Percentiles rank a stretch among this genome's conserved stretches.
Conservation (phyloP, 1,284 basidiomycete species). For the Fomitopsis schrenkii region DNA sequence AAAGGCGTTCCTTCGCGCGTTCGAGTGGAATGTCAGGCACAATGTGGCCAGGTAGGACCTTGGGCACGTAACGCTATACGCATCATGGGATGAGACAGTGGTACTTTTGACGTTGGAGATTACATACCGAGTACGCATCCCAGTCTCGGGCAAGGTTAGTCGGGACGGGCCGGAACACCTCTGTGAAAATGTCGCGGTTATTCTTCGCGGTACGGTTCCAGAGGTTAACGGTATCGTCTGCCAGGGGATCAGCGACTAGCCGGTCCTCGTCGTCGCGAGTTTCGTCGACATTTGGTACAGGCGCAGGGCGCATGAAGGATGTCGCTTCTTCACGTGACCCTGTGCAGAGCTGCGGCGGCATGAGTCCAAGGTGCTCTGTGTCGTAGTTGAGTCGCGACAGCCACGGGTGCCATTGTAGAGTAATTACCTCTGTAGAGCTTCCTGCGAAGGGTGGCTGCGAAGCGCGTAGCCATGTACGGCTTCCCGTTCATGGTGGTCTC, state of each 20-base stretch:
- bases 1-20: slow-evolving; percentile 72
- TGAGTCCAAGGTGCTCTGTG: slow-evolving; percentile 86
- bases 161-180: slow-evolving; percentile 81
- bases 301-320: slow-evolving; percentile 78
- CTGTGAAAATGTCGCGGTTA: slow-evolving; percentile 80
- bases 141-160: slow-evolving; percentile 76
- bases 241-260: slow-evolving; percentile 78
- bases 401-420: not conserved
- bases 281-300: slow-evolving; percentile 66
- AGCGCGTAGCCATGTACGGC: slow-evolving; percentile 63
- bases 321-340: slow-evolving; percentile 38
- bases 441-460: slow-evolving; percentile 75
- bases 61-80: slow-evolving; percentile 61
- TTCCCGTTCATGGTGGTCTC: slow-evolving; percentile 77
- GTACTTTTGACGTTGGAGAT: slow-evolving; percentile 1
- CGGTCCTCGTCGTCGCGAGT: slow-evolving; percentile 54
- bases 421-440: slow-evolving; percentile 61
- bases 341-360: slow-evolving; percentile 53
- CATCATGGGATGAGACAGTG: slow-evolving; percentile 4
- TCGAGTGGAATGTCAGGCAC: slow-evolving; percentile 59
- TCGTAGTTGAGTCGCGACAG: not conserved
- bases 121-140: slow-evolving; percentile 67
- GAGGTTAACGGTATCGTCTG: slow-evolving; percentile 53
- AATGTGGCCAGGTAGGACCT: slow-evolving; percentile 81
- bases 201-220: slow-evolving; percentile 72